These are phyloP conservation scores for Nannizzia gypsea DNA, from an alignment of 2,329 filamentous ascomycete species.

Conservation along the genomic window DNA sequence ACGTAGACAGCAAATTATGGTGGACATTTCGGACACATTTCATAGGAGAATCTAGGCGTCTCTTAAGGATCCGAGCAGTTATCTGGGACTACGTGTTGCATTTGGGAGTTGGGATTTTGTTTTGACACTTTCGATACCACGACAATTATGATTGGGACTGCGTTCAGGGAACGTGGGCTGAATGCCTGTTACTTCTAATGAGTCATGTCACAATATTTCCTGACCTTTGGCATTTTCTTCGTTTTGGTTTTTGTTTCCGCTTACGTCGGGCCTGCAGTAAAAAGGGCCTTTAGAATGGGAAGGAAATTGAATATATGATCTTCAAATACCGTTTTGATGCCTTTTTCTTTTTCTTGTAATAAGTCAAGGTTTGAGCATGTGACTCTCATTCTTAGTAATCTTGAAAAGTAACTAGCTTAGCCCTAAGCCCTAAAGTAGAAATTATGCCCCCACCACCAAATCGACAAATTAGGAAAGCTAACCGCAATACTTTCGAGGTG, in stretches of 20 bases:
- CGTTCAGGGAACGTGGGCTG: not conserved
- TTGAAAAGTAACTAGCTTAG: conserved; percentile 14
- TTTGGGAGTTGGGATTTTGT: not conserved
- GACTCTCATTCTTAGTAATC: conserved; percentile 24
- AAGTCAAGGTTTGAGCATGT: conserved; percentile 10
- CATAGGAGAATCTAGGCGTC: not conserved
- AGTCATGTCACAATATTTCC: not conserved
- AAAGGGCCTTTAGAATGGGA: not conserved
- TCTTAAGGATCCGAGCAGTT: not conserved
- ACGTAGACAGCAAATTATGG: conserved; percentile 23
- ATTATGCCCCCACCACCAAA: conserved; percentile 29
- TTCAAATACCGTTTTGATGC: not conserved
- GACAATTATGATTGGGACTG: not conserved
- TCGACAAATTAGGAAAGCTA: conserved; percentile 13
- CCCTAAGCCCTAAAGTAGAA: conserved; percentile 31
- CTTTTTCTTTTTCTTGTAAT: not conserved
- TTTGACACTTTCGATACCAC: not conserved
- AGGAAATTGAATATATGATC: not conserved
- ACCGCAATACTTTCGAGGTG: conserved; percentile 8
- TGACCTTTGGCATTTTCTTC: not conserved
- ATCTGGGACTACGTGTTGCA: not conserved
- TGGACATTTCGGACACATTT: not conserved
- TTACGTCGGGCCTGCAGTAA: not conserved
- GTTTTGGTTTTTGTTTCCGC: not conserved
- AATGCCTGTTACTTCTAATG: not conserved